Evolutionary conservation across 1,284 basidiomycete species (phyloP).

Genomic region (Sanguinoderma infundibulare): DNA sequence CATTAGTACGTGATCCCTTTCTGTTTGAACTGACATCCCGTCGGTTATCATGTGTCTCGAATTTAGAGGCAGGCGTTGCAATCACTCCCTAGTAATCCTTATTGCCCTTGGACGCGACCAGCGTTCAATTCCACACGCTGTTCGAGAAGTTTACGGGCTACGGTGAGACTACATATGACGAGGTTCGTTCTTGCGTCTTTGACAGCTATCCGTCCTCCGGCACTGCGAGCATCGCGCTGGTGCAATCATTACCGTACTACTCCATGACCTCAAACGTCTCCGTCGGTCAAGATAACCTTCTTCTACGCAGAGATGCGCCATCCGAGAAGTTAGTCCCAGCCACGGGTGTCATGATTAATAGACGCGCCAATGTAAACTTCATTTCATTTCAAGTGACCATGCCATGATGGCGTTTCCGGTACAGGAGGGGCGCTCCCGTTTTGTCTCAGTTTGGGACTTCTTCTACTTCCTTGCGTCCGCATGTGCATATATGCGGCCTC

Average conservation of each 20-base stretch:
- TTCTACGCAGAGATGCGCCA: neutral
- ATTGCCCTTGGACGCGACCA: constrained; percentile 80
- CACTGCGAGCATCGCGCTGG: constrained; percentile 8
- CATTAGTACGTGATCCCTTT: too few relatives aligned
- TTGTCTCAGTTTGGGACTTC: too few relatives aligned
- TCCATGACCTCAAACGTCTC: neutral
- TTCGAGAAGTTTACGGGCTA: constrained; percentile 88
- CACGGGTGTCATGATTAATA: too few relatives aligned
- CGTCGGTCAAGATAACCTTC: neutral
- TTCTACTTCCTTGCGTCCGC: too few relatives aligned
- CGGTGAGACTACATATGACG: constrained; percentile 49
- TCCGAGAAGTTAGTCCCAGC: neutral
- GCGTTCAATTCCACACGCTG: constrained; percentile 90
- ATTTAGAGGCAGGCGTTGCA: constrained; percentile 47
- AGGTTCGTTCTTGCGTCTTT: neutral
- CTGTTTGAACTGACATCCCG: too few relatives aligned
- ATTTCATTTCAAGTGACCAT: neutral
- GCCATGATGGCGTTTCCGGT: too few relatives aligned
- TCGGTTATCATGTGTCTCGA: too few relatives aligned
- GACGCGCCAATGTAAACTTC: too few relatives aligned
- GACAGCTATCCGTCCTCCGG: constrained; percentile 11
- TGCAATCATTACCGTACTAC: constrained; percentile 11
- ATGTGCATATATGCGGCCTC: too few relatives aligned
- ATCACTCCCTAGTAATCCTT: constrained; percentile 66
- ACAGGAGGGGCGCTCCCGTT: too few relatives aligned